These are phyloP conservation scores for Chaetomium sp. DNA, from an alignment of 2,329 filamentous ascomycete genomes.

Conservation along the genomic window DNA sequence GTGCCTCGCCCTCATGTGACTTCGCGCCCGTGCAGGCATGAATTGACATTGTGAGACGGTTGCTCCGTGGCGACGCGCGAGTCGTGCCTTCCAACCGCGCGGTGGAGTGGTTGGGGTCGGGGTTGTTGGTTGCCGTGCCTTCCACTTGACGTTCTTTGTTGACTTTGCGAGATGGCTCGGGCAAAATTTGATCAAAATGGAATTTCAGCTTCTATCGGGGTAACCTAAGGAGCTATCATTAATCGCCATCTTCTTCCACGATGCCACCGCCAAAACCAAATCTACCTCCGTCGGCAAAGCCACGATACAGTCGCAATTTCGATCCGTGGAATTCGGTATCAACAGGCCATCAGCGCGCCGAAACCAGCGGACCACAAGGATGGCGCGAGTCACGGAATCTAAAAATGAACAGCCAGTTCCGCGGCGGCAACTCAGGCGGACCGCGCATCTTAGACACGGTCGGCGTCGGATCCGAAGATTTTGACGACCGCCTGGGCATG, in stretches of 20 bases:
- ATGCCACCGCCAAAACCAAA: constrained; percentile 35
- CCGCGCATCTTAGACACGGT: constrained; percentile 65
- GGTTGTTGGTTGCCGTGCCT: neutral
- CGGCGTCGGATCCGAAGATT: constrained; percentile 63
- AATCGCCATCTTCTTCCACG: neutral
- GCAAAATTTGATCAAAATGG: neutral
- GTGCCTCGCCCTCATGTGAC: constrained; percentile 26
- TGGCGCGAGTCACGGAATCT: constrained; percentile 72
- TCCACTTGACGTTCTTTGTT: constrained; percentile 5
- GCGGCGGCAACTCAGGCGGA: constrained; percentile 58
- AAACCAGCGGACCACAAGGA: constrained; percentile 63
- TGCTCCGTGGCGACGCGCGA: constrained; percentile 24
- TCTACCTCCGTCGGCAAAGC: constrained; percentile 42
- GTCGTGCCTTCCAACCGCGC: constrained; percentile 20
- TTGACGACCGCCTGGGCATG: constrained; percentile 48
- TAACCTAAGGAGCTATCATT: neutral
- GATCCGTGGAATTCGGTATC: constrained; percentile 74
- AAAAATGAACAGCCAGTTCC: constrained; percentile 73
- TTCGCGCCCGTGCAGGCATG: constrained; percentile 19
- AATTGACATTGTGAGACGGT: constrained; percentile 22
- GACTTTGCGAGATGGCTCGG: too few relatives aligned
- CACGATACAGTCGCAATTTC: constrained; percentile 51
- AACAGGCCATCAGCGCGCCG: constrained; percentile 77
- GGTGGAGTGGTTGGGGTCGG: constrained; percentile 13
- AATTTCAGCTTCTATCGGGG: neutral